Evolutionary conservation across 192 early-diverging fungal species (phyloP).

Genomic region (Funneliformis geosporum): DNA sequence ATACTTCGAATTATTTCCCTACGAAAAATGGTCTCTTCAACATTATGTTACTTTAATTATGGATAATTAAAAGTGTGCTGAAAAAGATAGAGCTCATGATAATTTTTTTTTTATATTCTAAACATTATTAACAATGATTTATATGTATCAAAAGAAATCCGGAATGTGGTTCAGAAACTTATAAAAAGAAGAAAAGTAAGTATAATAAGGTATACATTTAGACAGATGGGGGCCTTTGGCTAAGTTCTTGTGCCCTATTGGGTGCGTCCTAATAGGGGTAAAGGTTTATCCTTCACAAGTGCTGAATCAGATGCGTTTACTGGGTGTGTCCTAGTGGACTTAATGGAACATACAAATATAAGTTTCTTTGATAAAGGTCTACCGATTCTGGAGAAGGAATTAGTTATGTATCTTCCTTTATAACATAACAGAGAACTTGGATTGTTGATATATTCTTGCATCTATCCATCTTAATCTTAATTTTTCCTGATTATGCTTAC

Average conservation of each 20-base stretch:
- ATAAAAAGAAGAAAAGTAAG: constrained; percentile 20
- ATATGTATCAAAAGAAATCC: not conserved
- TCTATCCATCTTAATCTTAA: too few species aligned
- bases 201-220: not conserved
- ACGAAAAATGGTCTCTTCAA: constrained; percentile 5
- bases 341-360: constrained; percentile 4
- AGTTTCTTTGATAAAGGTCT: too few species aligned
- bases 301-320: constrained; percentile 19
- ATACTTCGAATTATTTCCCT: not conserved
- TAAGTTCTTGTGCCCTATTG: constrained; percentile 15
- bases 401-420: too few species aligned
- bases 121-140: not conserved
- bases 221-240: not conserved
- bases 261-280: not conserved
- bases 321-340: not conserved
- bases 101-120: not conserved
- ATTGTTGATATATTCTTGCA: too few species aligned
- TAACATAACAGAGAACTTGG: too few species aligned
- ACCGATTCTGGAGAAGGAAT: too few species aligned
- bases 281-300: too few species aligned
- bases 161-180: not conserved
- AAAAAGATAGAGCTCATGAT: constrained; percentile 6
- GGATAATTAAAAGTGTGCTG: not conserved
- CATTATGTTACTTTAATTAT: not conserved
- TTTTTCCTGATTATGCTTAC: too few species aligned